phyloP scores from a whole-genome alignment of 352 stramenopile species.

The Phytophthora citricola region DNA sequence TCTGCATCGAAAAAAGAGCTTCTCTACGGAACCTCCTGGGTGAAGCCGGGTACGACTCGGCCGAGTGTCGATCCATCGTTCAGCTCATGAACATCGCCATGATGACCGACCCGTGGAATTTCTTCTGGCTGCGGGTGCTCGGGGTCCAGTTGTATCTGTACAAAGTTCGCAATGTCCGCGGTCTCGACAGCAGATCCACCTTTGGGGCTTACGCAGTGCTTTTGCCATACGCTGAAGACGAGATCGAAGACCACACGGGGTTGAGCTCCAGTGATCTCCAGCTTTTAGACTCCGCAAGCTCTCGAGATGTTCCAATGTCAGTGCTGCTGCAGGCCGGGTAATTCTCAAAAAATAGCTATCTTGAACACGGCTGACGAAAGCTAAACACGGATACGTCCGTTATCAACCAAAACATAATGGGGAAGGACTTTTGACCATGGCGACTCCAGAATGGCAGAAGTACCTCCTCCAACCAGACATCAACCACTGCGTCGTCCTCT shows the following conservation, averaged over 20 bases:
- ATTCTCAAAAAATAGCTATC: background rate
- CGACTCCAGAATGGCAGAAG: no score
- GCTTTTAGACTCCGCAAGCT: slow-evolving; percentile 28
- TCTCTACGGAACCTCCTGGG: background rate
- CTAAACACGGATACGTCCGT: slow-evolving; percentile 9
- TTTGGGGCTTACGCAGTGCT: slow-evolving; percentile 22
- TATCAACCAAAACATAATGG: background rate
- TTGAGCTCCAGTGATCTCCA: slow-evolving; percentile 22
- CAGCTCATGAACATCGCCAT: slow-evolving; percentile 54
- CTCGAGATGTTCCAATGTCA: slow-evolving; percentile 13
- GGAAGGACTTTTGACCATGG: background rate
- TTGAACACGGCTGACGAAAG: background rate
- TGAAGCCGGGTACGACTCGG: slow-evolving; percentile 5
- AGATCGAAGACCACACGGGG: slow-evolving; percentile 32
- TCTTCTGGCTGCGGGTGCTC: slow-evolving; percentile 36
- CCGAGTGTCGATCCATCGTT: slow-evolving; percentile 34
- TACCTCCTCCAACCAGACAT: slow-evolving; percentile 30
- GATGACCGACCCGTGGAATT: slow-evolving; percentile 54
- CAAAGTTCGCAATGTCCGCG: no score
- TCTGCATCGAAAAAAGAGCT: background rate
- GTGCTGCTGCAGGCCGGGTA: slow-evolving; percentile 22
- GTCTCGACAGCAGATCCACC: background rate
- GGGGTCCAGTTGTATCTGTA: slow-evolving; percentile 45
- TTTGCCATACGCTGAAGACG: slow-evolving; percentile 36
- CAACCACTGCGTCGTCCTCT: slow-evolving; percentile 31